Conservation (phyloP, 2,329 filamentous ascomycete genomes). For the Westerdykella sp. region DNA sequence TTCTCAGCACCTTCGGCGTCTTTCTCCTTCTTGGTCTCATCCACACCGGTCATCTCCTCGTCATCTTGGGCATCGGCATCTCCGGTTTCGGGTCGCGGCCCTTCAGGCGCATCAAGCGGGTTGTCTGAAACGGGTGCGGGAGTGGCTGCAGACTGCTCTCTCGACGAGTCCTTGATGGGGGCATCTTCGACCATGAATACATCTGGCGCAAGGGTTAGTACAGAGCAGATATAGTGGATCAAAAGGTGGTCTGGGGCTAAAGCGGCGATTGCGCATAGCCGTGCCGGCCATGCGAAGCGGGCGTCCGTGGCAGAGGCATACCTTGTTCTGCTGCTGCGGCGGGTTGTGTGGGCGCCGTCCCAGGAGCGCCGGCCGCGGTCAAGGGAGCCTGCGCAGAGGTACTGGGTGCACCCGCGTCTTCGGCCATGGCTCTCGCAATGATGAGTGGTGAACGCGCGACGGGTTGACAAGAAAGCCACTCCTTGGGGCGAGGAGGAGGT, state of each 20-base stretch:
- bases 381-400: constrained; percentile 23
- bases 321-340: constrained; percentile 28
- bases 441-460: constrained; percentile 8
- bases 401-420: constrained; percentile 25
- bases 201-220: constrained; percentile 42
- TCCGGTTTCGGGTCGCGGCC: constrained; percentile 53
- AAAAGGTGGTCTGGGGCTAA: background rate
- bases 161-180: constrained; percentile 39
- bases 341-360: constrained; percentile 14
- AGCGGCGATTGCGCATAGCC: background rate
- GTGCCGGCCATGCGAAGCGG: background rate
- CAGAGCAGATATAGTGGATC: background rate
- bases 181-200: constrained; percentile 41
- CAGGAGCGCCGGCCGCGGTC: constrained; percentile 15
- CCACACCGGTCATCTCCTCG: constrained; percentile 56
- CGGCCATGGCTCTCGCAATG: constrained; percentile 26
- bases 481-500: constrained; percentile 12
- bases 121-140: constrained; percentile 55
- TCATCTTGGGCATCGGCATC: constrained; percentile 58
- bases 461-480: no score
- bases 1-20: constrained; percentile 20
- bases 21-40: constrained; percentile 37
- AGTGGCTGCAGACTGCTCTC: constrained; percentile 54
- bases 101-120: constrained; percentile 63
- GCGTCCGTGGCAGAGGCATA: constrained; percentile 12